Conservation (phyloP, 2,329 filamentous ascomycete species). For the Lachnellula hyalina region DNA sequence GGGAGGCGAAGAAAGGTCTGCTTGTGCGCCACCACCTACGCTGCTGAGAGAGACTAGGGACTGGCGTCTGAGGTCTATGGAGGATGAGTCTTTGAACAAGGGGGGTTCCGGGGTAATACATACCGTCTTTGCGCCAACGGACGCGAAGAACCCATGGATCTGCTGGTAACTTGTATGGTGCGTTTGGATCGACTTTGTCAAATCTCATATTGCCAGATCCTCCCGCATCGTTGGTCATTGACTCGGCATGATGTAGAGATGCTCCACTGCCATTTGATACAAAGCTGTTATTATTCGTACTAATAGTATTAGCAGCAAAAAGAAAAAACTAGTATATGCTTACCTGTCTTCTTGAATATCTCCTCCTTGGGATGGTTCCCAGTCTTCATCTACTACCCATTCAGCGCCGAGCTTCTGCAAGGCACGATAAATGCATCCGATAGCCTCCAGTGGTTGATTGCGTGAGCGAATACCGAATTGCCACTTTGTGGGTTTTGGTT, state of each 20-base stretch:
- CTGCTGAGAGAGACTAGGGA: slow-evolving; percentile 32
- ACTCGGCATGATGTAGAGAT: slow-evolving; percentile 34
- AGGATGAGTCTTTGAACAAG: slow-evolving; percentile 43
- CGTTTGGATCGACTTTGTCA: slow-evolving; percentile 43
- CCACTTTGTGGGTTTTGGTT: slow-evolving; percentile 81
- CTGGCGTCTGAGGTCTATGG: slow-evolving; percentile 40
- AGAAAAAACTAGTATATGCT: slow-evolving; percentile 19
- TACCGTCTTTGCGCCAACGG: slow-evolving; percentile 79
- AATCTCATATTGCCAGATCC: slow-evolving; percentile 28
- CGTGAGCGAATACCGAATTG: slow-evolving; percentile 95
- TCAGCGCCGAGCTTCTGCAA: slow-evolving; percentile 81
- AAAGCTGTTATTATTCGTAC: slow-evolving; percentile 38
- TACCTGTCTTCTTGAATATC: slow-evolving; percentile 35
- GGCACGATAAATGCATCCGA: slow-evolving; percentile 92
- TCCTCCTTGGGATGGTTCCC: slow-evolving; percentile 34
- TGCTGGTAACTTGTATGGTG: slow-evolving; percentile 78
- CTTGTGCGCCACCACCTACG: slow-evolving; percentile 21
- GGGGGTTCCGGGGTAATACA: slow-evolving; percentile 50
- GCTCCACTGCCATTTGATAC: slow-evolving; percentile 31
- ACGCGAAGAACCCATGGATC: slow-evolving; percentile 94
- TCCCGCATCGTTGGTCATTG: slow-evolving; percentile 29
- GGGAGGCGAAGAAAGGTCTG: slow-evolving; percentile 20
- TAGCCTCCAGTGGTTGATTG: slow-evolving; percentile 89
- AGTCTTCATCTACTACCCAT: slow-evolving; percentile 69
- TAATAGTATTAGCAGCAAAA: slow-evolving; percentile 13